Conservation (phyloP, 106 monocot species). For the Phalaenopsis aphrodite region DNA sequence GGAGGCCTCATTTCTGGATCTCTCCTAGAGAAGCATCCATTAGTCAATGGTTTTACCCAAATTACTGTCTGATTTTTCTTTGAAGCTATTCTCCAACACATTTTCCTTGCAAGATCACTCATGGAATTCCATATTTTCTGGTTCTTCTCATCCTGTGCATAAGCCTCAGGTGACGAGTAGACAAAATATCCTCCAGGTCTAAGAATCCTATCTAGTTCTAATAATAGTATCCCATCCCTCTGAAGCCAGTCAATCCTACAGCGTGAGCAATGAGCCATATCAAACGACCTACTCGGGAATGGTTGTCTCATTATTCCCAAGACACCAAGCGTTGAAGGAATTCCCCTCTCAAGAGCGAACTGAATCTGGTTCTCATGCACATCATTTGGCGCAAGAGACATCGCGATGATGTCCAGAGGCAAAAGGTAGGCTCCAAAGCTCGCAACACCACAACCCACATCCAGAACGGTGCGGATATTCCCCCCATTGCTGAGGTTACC, state of each 20-base stretch:
- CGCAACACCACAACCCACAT: slow-evolving; percentile 89
- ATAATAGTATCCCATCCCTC: slow-evolving; percentile 68
- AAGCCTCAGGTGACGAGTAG: slow-evolving; percentile 87
- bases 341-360: slow-evolving; percentile 90
- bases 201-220: slow-evolving; percentile 75
- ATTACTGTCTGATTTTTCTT: slow-evolving; percentile 84
- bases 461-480: slow-evolving; percentile 64
- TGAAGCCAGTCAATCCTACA: slow-evolving; percentile 96
- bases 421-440: slow-evolving; percentile 91
- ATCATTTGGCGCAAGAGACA: slow-evolving; percentile 93
- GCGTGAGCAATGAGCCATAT: slow-evolving; percentile 81
- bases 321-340: slow-evolving; percentile 71
- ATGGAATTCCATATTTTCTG: slow-evolving; percentile 68
- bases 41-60: slow-evolving; percentile 70
- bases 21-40: slow-evolving; percentile 64
- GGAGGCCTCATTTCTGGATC: slow-evolving; percentile 48
- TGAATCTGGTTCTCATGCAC: slow-evolving; percentile 96
- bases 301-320: slow-evolving; percentile 77
- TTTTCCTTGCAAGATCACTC: slow-evolving; percentile 67
- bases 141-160: slow-evolving; percentile 67
- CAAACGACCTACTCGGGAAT: slow-evolving; percentile 79
- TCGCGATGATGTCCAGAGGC: slow-evolving; percentile 49
- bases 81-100: slow-evolving; percentile 86
- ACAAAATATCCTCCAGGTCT: slow-evolving; percentile 89
- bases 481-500: slow-evolving; percentile 71